Conservation (phyloP, 2,329 filamentous ascomycete species). For the Aspergillus piperis region DNA sequence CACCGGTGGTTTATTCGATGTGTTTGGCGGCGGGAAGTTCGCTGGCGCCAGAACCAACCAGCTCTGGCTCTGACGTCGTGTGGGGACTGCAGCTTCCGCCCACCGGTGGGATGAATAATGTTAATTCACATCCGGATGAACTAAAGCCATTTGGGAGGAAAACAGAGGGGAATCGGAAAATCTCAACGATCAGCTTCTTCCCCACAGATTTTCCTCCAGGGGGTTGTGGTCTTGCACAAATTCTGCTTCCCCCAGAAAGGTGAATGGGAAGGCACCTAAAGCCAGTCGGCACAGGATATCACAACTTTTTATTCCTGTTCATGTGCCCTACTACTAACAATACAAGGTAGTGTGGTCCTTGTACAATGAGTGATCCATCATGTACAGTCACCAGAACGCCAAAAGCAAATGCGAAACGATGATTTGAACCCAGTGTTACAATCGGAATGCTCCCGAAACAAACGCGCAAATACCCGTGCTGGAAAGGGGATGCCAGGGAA, state of each 20-base stretch:
- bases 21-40: constrained; percentile 23
- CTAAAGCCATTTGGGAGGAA: too few species aligned
- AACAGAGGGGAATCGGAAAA: too few species aligned
- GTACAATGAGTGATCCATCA: neutral
- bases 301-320: neutral
- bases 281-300: neutral
- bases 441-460: constrained; percentile 9
- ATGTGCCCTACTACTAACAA: neutral
- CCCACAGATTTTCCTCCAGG: neutral
- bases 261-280: neutral
- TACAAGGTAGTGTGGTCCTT: neutral
- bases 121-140: neutral
- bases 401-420: constrained; percentile 22
- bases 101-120: neutral
- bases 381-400: constrained; percentile 23
- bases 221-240: neutral
- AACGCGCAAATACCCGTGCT: neutral
- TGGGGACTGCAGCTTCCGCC: constrained; percentile 19
- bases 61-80: constrained; percentile 32
- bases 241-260: neutral
- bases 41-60: constrained; percentile 7
- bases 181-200: neutral
- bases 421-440: constrained; percentile 11
- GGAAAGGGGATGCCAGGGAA: neutral
- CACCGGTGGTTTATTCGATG: constrained; percentile 18